phyloP scores from a whole-genome alignment of 192 early-diverging fungal genomes.

The Funneliformis mosseae region DNA sequence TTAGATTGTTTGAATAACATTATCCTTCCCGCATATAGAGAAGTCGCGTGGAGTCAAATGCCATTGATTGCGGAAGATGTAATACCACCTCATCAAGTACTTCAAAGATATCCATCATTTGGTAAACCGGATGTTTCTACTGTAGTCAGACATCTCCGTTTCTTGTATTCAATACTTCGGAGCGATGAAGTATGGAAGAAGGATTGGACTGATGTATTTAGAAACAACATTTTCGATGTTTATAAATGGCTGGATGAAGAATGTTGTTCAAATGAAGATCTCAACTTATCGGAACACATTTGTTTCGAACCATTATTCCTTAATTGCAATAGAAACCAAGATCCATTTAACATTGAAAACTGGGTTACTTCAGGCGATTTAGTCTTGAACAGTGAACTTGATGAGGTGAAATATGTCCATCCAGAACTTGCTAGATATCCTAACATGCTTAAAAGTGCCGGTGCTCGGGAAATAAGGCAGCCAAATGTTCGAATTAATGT shows the following conservation, averaged over 20 bases:
- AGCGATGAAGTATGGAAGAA: neutral
- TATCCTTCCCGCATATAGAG: slow-evolving; percentile 8
- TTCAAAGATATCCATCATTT: neutral
- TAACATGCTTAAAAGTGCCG: slow-evolving; percentile 1
- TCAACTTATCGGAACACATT: neutral
- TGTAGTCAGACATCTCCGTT: neutral
- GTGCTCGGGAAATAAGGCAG: neutral
- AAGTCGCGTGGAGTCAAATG: slow-evolving; percentile 11
- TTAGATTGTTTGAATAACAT: slow-evolving; percentile 15
- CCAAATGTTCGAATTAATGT: neutral
- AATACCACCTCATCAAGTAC: neutral
- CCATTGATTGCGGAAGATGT: slow-evolving; percentile 10
- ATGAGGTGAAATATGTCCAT: neutral
- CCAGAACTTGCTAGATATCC: neutral
- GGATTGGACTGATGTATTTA: neutral
- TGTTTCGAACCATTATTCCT: neutral
- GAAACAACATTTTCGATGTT: neutral
- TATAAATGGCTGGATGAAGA: slow-evolving; percentile 5
- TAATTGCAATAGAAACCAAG: neutral
- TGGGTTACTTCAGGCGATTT: neutral
- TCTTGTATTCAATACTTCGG: neutral
- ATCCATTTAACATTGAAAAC: slow-evolving; percentile 9
- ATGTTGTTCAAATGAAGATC: slow-evolving; percentile 9
- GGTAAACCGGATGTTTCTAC: neutral
- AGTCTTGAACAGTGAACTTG: neutral